phyloP scores from a whole-genome alignment of 2,329 filamentous ascomycete genomes.

The Huntiella abstrusa region DNA sequence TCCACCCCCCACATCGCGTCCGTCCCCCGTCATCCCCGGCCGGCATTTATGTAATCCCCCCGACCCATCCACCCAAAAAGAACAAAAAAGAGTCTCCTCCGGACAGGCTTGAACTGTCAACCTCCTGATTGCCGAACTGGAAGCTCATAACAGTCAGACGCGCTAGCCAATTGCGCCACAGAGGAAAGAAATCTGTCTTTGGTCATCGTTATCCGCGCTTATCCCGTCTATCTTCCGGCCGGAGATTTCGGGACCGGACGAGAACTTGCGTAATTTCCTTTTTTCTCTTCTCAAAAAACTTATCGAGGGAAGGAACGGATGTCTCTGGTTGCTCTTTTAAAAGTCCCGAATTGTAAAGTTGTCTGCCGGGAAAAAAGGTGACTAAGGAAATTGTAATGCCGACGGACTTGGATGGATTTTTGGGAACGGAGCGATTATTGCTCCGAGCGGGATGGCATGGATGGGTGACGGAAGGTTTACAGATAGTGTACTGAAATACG shows the following conservation, averaged over 20 bases:
- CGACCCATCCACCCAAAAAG: not conserved
- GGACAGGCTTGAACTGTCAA: conserved; percentile 3
- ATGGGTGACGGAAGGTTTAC: too few species aligned
- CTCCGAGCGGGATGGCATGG: too few species aligned
- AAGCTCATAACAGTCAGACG: conserved; percentile 35
- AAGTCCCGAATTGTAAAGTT: not conserved
- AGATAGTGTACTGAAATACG: too few species aligned
- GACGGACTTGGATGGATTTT: too few species aligned
- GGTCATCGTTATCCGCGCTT: not conserved
- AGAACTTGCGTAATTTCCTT: not conserved
- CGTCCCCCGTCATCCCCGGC: too few species aligned
- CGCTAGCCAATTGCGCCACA: conserved; percentile 37
- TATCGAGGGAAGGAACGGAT: not conserved
- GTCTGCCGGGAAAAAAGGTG: too few species aligned
- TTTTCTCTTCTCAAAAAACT: not conserved
- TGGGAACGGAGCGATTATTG: too few species aligned
- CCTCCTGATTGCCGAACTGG: not conserved
- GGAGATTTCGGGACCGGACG: not conserved
- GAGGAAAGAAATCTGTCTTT: not conserved
- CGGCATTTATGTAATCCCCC: too few species aligned
- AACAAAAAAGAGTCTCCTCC: not conserved
- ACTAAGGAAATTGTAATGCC: too few species aligned
- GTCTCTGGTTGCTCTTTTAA: not conserved
- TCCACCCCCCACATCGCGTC: too few species aligned
- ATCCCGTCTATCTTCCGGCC: too few species aligned